These are phyloP conservation scores for Naganishia liquefaciens DNA, from an alignment of 1,284 basidiomycete species.

Conservation along the genomic window DNA sequence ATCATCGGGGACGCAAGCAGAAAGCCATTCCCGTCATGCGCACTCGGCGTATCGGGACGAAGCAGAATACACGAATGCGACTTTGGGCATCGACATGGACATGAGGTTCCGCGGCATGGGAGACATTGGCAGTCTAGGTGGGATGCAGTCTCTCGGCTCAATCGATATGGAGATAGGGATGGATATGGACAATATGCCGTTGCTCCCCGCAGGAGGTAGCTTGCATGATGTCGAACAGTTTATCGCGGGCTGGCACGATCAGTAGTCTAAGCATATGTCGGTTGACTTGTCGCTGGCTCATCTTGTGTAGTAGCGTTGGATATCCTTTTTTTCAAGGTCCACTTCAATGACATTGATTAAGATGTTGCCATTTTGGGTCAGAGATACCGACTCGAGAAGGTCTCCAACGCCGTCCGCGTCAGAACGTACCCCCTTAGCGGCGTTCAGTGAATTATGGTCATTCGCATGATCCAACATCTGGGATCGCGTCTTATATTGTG, in stretches of 20 bases:
- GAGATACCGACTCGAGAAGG: too few species aligned
- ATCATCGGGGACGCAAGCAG: neutral
- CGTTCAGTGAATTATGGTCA: too few species aligned
- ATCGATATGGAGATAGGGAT: constrained; percentile 18
- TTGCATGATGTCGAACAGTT: constrained; percentile 31
- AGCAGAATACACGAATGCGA: constrained; percentile 1
- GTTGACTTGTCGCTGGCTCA: neutral
- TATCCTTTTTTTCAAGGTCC: neutral
- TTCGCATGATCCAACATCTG: too few species aligned
- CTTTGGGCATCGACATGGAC: constrained; percentile 23
- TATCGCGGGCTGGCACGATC: constrained; percentile 27
- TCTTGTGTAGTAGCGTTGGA: neutral
- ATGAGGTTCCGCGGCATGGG: constrained; percentile 13
- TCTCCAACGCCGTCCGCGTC: too few species aligned
- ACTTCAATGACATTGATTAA: too few species aligned
- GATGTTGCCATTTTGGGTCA: too few species aligned
- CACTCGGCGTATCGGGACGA: neutral
- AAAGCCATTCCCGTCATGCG: neutral
- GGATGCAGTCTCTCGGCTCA: constrained; percentile 11
- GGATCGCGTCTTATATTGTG: too few species aligned
- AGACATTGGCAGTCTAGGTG: constrained; percentile 5
- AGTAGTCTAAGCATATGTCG: too few species aligned
- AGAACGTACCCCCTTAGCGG: too few species aligned
- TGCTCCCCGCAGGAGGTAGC: constrained; percentile 21
- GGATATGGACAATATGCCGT: constrained; percentile 23